These are phyloP conservation scores for Meredithiella fracta DNA, from an alignment of 2,329 filamentous ascomycete genomes.

Conservation along the genomic window DNA sequence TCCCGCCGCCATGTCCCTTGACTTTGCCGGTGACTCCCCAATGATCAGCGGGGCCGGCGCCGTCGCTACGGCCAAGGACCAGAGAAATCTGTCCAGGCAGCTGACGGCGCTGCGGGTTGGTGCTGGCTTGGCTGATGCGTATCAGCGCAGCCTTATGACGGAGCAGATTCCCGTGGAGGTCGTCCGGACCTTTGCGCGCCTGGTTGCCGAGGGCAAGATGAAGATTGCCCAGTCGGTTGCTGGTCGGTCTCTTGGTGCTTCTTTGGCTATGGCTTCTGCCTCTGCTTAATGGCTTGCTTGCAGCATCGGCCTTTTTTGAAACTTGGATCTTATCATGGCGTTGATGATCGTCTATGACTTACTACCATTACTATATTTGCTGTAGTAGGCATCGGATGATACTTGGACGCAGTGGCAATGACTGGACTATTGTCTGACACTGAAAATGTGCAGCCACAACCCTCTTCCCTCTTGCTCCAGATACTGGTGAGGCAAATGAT, in stretches of 20 bases:
- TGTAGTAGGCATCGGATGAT: too few species aligned
- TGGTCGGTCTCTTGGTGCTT: constrained; percentile 2
- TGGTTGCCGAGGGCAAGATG: constrained; percentile 56
- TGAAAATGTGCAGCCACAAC: too few species aligned
- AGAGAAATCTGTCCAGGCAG: constrained; percentile 11
- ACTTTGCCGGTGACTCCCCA: constrained; percentile 20
- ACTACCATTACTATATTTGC: too few species aligned
- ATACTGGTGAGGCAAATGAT: too few species aligned
- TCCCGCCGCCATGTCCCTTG: constrained; percentile 46
- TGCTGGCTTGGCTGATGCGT: constrained; percentile 69
- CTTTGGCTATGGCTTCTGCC: background rate
- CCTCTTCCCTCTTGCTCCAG: too few species aligned
- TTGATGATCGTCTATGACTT: too few species aligned
- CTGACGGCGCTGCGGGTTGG: constrained; percentile 60
- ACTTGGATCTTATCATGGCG: too few species aligned
- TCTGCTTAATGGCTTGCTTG: constrained; percentile 7
- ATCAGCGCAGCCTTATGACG: constrained; percentile 83
- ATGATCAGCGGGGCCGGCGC: constrained; percentile 28
- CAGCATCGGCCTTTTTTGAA: background rate
- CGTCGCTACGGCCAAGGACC: constrained; percentile 1
- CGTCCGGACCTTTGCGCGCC: constrained; percentile 79
- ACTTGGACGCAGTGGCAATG: too few species aligned
- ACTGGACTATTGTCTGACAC: too few species aligned
- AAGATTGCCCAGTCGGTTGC: too few species aligned
- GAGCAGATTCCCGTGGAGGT: constrained; percentile 86